Evolutionary conservation across 192 early-diverging fungal genomes (phyloP).

Genomic region (Umbelopsis sp.): DNA sequence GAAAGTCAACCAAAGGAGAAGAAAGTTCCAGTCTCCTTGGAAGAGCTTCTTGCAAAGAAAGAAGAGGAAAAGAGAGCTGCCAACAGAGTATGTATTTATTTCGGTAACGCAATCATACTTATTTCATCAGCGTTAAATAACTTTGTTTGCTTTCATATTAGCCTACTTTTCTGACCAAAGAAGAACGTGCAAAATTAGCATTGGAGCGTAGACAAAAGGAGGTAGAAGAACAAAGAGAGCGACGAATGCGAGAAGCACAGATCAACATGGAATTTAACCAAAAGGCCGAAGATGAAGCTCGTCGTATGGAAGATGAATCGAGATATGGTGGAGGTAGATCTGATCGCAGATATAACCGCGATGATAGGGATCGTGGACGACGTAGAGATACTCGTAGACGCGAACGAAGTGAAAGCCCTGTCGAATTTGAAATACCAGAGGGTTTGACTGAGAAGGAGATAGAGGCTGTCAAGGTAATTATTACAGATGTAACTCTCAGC

Average conservation of each 20-base stretch:
- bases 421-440: slow-evolving; percentile 15
- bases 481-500: neutral
- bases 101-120: neutral
- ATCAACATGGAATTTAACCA: slow-evolving; percentile 55
- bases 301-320: slow-evolving; percentile 42
- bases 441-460: slow-evolving; percentile 39
- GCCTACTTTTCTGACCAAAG: slow-evolving; percentile 90
- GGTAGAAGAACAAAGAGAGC: slow-evolving; percentile 68
- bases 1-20: slow-evolving; percentile 25
- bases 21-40: slow-evolving; percentile 73
- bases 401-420: neutral
- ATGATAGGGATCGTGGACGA: slow-evolving; percentile 36
- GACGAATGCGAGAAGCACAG: slow-evolving; percentile 67
- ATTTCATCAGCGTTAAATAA: slow-evolving; percentile 10
- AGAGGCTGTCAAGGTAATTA: slow-evolving; percentile 40
- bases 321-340: slow-evolving; percentile 22
- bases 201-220: slow-evolving; percentile 80
- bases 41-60: slow-evolving; percentile 72
- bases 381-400: slow-evolving; percentile 21
- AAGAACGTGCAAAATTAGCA: slow-evolving; percentile 85
- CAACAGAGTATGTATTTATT: slow-evolving; percentile 54
- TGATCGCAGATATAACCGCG: slow-evolving; percentile 22
- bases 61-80: slow-evolving; percentile 62
- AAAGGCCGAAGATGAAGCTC: slow-evolving; percentile 43
- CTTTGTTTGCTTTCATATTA: slow-evolving; percentile 18